Evolutionary conservation across 2,329 filamentous ascomycete genomes (phyloP).

Genomic region (Pseudogymnoascus sp.): DNA sequence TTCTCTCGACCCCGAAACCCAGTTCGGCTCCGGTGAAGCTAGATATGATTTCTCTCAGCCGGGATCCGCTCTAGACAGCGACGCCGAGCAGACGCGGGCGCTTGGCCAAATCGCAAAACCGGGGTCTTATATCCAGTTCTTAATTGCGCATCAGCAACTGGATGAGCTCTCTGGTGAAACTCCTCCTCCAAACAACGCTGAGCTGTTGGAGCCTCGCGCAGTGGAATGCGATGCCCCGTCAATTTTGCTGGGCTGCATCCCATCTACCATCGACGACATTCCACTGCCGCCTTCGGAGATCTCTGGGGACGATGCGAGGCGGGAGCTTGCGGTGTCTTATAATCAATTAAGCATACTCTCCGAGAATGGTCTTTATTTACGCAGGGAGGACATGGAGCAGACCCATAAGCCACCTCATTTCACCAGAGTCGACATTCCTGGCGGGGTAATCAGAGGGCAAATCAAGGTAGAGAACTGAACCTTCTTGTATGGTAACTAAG

Average conservation of each 20-base stretch:
- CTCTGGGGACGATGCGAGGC: background rate
- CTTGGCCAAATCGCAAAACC: constrained; percentile 52
- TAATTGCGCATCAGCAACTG: constrained; percentile 35
- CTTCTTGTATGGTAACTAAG: background rate
- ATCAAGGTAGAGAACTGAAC: background rate
- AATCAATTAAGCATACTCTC: constrained; percentile 17
- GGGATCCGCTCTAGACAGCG: constrained; percentile 8
- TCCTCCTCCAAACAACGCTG: background rate
- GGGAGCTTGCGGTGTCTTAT: background rate
- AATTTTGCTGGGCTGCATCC: constrained; percentile 24
- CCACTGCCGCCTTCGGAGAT: constrained; percentile 6
- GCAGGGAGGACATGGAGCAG: background rate
- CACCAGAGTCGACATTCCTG: constrained; percentile 12
- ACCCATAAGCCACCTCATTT: background rate
- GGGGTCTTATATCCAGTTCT: constrained; percentile 62
- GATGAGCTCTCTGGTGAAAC: constrained; percentile 17
- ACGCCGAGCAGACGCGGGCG: constrained; percentile 28
- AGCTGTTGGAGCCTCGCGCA: background rate
- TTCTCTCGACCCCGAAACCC: constrained; percentile 65
- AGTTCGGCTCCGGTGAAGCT: constrained; percentile 44
- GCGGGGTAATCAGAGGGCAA: constrained; percentile 16
- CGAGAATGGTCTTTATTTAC: constrained; percentile 4
- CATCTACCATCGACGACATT: constrained; percentile 26
- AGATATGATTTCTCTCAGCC: constrained; percentile 36
- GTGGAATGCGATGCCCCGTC: constrained; percentile 20